phyloP scores from a whole-genome alignment of 2,329 filamentous ascomycete species.

The Fusarium abutilonis region DNA sequence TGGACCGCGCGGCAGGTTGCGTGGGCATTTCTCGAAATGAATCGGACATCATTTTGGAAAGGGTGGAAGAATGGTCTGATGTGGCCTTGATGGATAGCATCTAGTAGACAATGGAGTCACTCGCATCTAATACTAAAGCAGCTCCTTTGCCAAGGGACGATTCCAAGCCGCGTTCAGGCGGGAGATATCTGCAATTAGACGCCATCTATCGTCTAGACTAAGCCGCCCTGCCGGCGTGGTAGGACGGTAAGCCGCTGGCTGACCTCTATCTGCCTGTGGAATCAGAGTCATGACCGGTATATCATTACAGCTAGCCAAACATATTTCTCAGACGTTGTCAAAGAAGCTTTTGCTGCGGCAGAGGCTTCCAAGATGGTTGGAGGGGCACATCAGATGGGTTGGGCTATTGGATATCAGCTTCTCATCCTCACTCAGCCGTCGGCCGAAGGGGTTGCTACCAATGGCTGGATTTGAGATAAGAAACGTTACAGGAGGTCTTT shows the following conservation, averaged over 20 bases:
- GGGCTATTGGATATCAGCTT: not conserved
- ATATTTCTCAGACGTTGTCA: not conserved
- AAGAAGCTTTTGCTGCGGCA: too few species aligned
- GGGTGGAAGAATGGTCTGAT: not conserved
- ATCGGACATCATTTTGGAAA: conserved; percentile 8
- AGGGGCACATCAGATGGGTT: not conserved
- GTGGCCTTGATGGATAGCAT: not conserved
- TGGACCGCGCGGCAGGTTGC: conserved; percentile 2
- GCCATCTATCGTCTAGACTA: conserved; percentile 5
- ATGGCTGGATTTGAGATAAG: not conserved
- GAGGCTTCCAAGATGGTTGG: not conserved
- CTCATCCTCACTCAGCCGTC: not conserved
- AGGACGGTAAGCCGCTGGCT: conserved; percentile 24
- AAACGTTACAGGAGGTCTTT: not conserved
- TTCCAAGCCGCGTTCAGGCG: conserved; percentile 3
- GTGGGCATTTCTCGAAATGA: conserved; percentile 4
- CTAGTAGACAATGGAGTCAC: not conserved
- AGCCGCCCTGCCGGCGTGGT: conserved; percentile 23
- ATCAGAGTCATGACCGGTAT: not conserved
- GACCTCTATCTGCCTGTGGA: conserved; percentile 2
- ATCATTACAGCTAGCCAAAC: not conserved
- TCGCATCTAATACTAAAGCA: conserved; percentile 14
- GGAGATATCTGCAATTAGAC: conserved; percentile 6
- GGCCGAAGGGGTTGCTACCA: not conserved
- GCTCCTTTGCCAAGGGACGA: not conserved